These are phyloP conservation scores for Metarhizium rileyi DNA, from an alignment of 2,329 filamentous ascomycete genomes.

Conservation along the genomic window DNA sequence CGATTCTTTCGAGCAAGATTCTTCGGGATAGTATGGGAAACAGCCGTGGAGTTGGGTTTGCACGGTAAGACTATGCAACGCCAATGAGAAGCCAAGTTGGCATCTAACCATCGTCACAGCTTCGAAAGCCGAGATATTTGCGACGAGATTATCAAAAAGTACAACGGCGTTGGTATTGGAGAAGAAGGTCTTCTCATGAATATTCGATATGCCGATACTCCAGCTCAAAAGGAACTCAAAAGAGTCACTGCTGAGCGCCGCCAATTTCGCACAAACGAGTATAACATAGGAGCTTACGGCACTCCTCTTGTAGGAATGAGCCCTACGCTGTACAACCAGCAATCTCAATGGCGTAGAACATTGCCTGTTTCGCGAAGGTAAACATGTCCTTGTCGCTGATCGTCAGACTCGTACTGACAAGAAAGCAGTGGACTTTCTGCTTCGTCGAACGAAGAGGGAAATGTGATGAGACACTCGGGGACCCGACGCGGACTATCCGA, in stretches of 20 bases:
- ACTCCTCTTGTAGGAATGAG: slow-evolving; percentile 49
- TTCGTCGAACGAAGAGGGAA: slow-evolving; percentile 19
- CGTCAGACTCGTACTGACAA: slow-evolving; percentile 4
- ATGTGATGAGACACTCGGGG: slow-evolving; percentile 19
- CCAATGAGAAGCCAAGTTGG: background rate
- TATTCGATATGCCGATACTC: slow-evolving; percentile 94
- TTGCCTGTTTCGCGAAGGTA: slow-evolving; percentile 21
- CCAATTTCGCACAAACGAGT: slow-evolving; percentile 93
- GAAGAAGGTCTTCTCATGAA: slow-evolving; percentile 78
- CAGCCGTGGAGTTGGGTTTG: slow-evolving; percentile 94
- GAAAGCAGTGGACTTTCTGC: slow-evolving; percentile 16
- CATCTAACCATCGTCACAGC: slow-evolving; percentile 34
- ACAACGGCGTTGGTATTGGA: slow-evolving; percentile 68
- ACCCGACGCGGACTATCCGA: slow-evolving; percentile 24
- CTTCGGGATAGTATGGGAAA: slow-evolving; percentile 85
- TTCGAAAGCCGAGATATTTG: slow-evolving; percentile 86
- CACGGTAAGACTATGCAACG: slow-evolving; percentile 53
- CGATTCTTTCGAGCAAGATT: slow-evolving; percentile 89
- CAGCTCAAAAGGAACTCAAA: slow-evolving; percentile 93
- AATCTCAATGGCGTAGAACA: slow-evolving; percentile 27
- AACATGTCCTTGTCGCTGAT: slow-evolving; percentile 8
- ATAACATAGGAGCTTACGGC: slow-evolving; percentile 66
- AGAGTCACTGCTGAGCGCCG: slow-evolving; percentile 90
- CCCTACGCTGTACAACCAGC: slow-evolving; percentile 26
- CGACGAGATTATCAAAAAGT: slow-evolving; percentile 78